Evolutionary conservation across 805 yeast species (phyloP).

Genomic region (Limtongia smithiae): DNA sequence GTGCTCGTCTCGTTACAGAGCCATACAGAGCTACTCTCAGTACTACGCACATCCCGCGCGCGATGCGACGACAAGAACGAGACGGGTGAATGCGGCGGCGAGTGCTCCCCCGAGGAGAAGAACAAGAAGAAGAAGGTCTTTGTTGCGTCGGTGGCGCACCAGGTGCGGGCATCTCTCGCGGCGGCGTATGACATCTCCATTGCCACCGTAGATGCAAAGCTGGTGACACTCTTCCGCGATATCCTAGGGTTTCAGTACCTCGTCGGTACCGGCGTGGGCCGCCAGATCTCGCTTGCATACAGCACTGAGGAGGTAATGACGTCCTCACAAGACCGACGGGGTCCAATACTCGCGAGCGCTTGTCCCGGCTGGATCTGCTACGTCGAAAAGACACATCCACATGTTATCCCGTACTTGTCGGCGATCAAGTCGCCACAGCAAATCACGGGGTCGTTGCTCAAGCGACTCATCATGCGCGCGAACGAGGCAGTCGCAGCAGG

Average conservation of each 20-base stretch:
- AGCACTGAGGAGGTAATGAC: constrained; percentile 43
- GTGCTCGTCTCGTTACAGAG: constrained; percentile 87
- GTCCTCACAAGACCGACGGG: constrained; percentile 7
- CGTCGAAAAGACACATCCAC: constrained; percentile 93
- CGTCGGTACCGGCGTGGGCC: constrained; percentile 81
- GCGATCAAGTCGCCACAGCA: constrained; percentile 88
- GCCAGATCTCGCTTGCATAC: constrained; percentile 58
- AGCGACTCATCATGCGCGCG: constrained; percentile 46
- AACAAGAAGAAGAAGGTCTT: constrained; percentile 45
- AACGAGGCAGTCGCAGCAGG: constrained; percentile 33
- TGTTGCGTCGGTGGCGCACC: constrained; percentile 81
- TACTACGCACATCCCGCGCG: constrained; percentile 6
- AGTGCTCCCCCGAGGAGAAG: constrained; percentile 29
- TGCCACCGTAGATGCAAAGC: constrained; percentile 55
- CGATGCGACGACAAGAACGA: background rate
- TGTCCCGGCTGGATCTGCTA: constrained; percentile 98
- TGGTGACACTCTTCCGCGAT: constrained; percentile 55
- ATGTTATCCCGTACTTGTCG: constrained; percentile 65
- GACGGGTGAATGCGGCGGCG: constrained; percentile 4
- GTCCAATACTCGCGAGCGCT: constrained; percentile 63
- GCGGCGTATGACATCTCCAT: constrained; percentile 56
- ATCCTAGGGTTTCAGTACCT: constrained; percentile 66
- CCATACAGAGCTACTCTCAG: constrained; percentile 62
- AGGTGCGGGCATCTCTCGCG: constrained; percentile 77
- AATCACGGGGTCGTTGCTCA: constrained; percentile 77